Conservation (phyloP, 495 filamentous ascomycete species). For the Daldinia childiae region DNA sequence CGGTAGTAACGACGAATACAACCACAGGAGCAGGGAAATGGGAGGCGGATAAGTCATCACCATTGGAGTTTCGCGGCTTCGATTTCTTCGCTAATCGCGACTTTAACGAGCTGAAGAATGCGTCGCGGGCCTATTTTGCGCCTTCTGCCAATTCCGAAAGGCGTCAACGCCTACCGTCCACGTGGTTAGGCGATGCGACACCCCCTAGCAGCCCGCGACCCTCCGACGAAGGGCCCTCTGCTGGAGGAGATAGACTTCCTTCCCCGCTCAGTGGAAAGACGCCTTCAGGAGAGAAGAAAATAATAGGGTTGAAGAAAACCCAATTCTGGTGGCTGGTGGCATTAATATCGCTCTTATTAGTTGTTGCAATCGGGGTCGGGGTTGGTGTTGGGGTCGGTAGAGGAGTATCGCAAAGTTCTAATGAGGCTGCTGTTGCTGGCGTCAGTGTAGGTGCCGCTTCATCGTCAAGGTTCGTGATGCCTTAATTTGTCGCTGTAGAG, state of each 20-base stretch:
- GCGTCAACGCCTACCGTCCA: constrained; percentile 37
- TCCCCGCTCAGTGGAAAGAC: background rate
- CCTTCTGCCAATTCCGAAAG: constrained; percentile 23
- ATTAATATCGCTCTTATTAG: constrained; percentile 44
- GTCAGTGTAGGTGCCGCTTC: background rate
- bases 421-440: constrained; percentile 7
- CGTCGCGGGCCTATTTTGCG: constrained; percentile 42
- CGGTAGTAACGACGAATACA: constrained; percentile 11
- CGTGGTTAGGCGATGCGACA: constrained; percentile 46
- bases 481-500: background rate
- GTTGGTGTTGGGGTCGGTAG: constrained; percentile 48
- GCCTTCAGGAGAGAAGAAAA: constrained; percentile 17
- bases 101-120: constrained; percentile 43
- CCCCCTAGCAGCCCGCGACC: constrained; percentile 38
- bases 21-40: background rate
- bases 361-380: constrained; percentile 52
- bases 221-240: constrained; percentile 19
- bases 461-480: constrained; percentile 38
- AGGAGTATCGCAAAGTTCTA: constrained; percentile 7
- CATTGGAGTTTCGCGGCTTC: constrained; percentile 45
- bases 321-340: constrained; percentile 47
- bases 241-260: background rate
- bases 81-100: constrained; percentile 46
- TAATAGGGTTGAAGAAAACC: constrained; percentile 41
- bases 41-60: constrained; percentile 16